phyloP scores from a whole-genome alignment of 352 stramenopile genomes.

The Elongisporangium anandrum region DNA sequence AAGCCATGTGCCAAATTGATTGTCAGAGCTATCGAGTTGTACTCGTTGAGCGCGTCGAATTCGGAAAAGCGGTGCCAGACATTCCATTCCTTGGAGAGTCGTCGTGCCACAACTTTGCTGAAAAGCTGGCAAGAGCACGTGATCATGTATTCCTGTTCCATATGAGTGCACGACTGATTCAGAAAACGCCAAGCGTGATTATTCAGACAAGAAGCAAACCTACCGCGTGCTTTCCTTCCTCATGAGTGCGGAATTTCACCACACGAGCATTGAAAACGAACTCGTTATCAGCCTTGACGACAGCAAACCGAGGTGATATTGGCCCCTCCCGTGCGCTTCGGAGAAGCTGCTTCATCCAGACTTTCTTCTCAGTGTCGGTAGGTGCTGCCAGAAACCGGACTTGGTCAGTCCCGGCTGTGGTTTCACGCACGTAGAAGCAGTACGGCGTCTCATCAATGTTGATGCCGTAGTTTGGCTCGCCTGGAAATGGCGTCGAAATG shows the following conservation, averaged over 20 bases:
- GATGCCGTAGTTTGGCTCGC: slow-evolving; percentile 39
- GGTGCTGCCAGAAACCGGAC: slow-evolving; percentile 33
- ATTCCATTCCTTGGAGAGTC: slow-evolving; percentile 53
- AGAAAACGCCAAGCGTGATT: background rate
- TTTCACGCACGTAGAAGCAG: slow-evolving; percentile 59
- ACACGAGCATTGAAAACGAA: slow-evolving; percentile 41
- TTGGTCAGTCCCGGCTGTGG: slow-evolving; percentile 24
- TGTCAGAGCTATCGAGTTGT: background rate
- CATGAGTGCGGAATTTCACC: slow-evolving; percentile 31
- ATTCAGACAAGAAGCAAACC: background rate
- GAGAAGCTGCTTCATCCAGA: slow-evolving; percentile 44
- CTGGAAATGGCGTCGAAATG: slow-evolving; percentile 50
- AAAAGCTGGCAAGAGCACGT: slow-evolving; percentile 54
- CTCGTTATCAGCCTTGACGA: slow-evolving; percentile 24
- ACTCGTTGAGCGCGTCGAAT: slow-evolving; percentile 59
- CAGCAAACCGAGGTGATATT: slow-evolving; percentile 29
- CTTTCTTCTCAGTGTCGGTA: slow-evolving; percentile 44
- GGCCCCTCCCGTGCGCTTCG: slow-evolving; percentile 41
- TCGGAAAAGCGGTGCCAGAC: slow-evolving; percentile 66
- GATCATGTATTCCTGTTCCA: slow-evolving; percentile 55
- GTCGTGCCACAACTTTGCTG: slow-evolving; percentile 34
- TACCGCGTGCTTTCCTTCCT: slow-evolving; percentile 45
- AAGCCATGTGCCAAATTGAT: too few relatives aligned
- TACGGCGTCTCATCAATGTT: slow-evolving; percentile 42
- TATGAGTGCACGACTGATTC: background rate